phyloP scores from a whole-genome alignment of 345 rosid species.

The Mallotus nudiflorus region DNA sequence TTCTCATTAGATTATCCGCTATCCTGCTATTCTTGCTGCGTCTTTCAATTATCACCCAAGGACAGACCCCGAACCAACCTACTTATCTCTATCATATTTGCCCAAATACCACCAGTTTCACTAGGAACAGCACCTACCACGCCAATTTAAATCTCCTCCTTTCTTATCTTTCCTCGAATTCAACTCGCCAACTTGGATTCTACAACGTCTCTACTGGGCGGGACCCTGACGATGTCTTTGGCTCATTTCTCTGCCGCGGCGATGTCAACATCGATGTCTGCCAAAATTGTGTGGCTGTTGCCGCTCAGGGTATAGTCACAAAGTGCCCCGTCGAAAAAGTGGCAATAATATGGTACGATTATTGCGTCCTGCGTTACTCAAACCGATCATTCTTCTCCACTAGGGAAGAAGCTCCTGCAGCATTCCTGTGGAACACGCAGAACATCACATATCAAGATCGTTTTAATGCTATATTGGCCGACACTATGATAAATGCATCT shows the following conservation, averaged over 20 bases:
- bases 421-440: not conserved
- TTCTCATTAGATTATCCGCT: not conserved
- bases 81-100: not conserved
- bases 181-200: constrained; percentile 24
- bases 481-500: constrained; percentile 4
- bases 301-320: constrained; percentile 11
- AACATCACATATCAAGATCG: constrained; percentile 9
- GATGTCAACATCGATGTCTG: constrained; percentile 21
- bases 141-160: constrained; percentile 22
- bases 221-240: constrained; percentile 10
- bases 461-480: constrained; percentile 18
- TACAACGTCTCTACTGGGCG: constrained; percentile 21
- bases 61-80: not conserved
- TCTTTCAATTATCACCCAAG: not conserved
- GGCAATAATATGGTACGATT: constrained; percentile 34
- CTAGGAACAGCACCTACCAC: constrained; percentile 18
- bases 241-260: constrained; percentile 45
- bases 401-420: accelerated
- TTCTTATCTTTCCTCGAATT: constrained; percentile 32
- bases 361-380: constrained; percentile 34
- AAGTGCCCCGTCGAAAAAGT: constrained; percentile 26
- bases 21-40: not conserved
- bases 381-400: constrained; percentile 6
- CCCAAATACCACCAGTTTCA: constrained; percentile 15
- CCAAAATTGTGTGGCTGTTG: constrained; percentile 19